A percentile compares a stretch with the other conserved stretches of the same genome.
Evolutionary conservation across 2,329 filamentous ascomycete genomes (phyloP).

Genomic region (Huntiella abstrusa): DNA sequence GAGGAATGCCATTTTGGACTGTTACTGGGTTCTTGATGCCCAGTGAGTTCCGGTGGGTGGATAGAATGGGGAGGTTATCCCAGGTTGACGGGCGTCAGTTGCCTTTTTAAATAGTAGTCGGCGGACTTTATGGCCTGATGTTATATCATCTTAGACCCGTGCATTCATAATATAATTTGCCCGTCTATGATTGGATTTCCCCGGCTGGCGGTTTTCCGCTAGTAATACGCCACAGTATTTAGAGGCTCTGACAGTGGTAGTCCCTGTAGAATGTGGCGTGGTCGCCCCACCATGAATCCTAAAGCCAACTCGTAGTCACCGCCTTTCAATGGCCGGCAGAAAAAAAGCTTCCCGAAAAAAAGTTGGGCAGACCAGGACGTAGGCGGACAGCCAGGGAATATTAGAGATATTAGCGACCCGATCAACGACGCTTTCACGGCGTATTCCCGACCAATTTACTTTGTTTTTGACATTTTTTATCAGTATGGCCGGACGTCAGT

Average conservation of each 20-base stretch:
- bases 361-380: not conserved
- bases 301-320: slow-evolving; percentile 12
- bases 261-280: slow-evolving; percentile 6
- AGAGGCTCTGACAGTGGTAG: not conserved
- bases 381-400: not conserved
- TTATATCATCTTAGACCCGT: not conserved
- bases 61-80: too few relatives aligned
- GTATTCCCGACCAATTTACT: not conserved
- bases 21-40: not conserved
- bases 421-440: not conserved
- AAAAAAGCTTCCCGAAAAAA: slow-evolving; percentile 10
- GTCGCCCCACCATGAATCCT: slow-evolving; percentile 7
- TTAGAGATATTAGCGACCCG: not conserved
- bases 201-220: too few relatives aligned
- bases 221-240: too few relatives aligned
- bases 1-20: slow-evolving; percentile 9
- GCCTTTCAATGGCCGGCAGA: slow-evolving; percentile 12
- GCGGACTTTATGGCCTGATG: slow-evolving; percentile 1
- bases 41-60: too few relatives aligned
- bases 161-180: slow-evolving; percentile 3
- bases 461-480: slow-evolving; percentile 6
- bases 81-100: too few relatives aligned
- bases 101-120: not conserved
- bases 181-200: slow-evolving; percentile 6
- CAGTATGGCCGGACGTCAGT: slow-evolving; percentile 37